Conservation (phyloP, 2,329 filamentous ascomycete species). For the Tolypocladium tropicale region DNA sequence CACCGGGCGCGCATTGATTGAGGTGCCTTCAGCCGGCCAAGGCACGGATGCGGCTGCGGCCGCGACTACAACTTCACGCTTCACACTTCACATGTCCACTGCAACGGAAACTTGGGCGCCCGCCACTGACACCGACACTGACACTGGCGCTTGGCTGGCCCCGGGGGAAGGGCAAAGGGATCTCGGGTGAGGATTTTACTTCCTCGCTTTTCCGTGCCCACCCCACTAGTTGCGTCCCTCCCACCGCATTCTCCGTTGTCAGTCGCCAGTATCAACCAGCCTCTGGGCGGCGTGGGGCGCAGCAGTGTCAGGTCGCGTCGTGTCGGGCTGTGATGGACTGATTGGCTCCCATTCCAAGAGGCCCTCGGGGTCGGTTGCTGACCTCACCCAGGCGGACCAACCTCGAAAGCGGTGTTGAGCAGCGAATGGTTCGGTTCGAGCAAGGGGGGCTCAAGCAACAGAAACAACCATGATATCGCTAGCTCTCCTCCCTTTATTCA, state of each 20-base stretch:
- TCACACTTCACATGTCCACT: not conserved
- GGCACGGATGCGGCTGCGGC: not conserved
- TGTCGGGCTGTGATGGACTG: slow-evolving; percentile 18
- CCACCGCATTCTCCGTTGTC: not conserved
- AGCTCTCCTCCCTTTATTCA: not conserved
- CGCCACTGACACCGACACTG: not conserved
- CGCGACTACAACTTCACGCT: not conserved
- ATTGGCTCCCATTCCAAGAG: slow-evolving; percentile 16
- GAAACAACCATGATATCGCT: not conserved
- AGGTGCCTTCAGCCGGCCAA: not conserved
- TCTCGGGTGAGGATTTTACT: not conserved
- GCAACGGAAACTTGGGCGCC: not conserved
- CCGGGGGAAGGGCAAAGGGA: not conserved
- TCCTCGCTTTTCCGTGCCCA: not conserved
- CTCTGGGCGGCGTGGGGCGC: slow-evolving; percentile 15
- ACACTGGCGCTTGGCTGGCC: not conserved
- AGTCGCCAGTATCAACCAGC: not conserved
- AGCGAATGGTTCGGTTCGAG: not conserved
- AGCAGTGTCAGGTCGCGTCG: slow-evolving; percentile 10
- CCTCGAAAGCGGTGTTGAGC: not conserved
- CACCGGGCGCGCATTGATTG: not conserved
- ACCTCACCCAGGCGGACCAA: not conserved
- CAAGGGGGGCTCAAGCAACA: not conserved
- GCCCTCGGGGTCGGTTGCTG: not conserved
- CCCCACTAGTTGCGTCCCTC: not conserved